Base-by-base conservation (phyloP, 1,284 basidiomycete genomes). In the Boletellus deceptivus region DNA sequence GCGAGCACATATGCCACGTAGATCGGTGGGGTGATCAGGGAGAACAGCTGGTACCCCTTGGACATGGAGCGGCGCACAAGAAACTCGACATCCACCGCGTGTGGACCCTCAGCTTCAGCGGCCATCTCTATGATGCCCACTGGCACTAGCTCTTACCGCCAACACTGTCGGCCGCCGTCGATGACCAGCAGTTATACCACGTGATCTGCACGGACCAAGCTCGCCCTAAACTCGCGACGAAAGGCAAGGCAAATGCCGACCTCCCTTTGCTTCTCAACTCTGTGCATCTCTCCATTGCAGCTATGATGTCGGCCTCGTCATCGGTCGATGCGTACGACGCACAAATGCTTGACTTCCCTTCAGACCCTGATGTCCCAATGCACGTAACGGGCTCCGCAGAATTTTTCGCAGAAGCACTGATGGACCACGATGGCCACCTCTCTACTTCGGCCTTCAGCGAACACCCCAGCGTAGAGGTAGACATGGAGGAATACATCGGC, bases 351-450 rank as follows among this genome's bases (percentile, higher is more conserved):
- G 85, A 88, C 70, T 85, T 80, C 59, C 70, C 76, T 41, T 72
- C 66, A 52, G 86, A 88, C 63, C 60, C 71, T 37, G 85, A 88
- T 62, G 78, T 86, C 44, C 75, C 77, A 56, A 87, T 86, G 83
- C 76, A 80, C 50, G 60, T 72, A 3, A 58, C 69, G 24, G 61
- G 58, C 20, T 73, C 78, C 22, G 64, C 75, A 44, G 82, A 83
- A 50, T 63, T 73, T 25, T 87, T 73, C 73, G 48, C 74, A 75
- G 52, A 88, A 67, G 72, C 77, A 5, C 67, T 73, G 50, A 88
- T 88, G 84, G 79, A 83, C 57, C 84, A 85, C 54, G 84, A 84
- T 59, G 67, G 61, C 39, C 69, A 65, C 18, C 56, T 58, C 49
- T 48, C 59, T 31, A 14, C 60, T 50, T 62, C 64, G 41, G 20